Evolutionary conservation across 2,329 filamentous ascomycete genomes (phyloP), one percentile per base, ranked within the genome.

Genomic region (Monilinia vaccinii-corymbosi): DNA sequence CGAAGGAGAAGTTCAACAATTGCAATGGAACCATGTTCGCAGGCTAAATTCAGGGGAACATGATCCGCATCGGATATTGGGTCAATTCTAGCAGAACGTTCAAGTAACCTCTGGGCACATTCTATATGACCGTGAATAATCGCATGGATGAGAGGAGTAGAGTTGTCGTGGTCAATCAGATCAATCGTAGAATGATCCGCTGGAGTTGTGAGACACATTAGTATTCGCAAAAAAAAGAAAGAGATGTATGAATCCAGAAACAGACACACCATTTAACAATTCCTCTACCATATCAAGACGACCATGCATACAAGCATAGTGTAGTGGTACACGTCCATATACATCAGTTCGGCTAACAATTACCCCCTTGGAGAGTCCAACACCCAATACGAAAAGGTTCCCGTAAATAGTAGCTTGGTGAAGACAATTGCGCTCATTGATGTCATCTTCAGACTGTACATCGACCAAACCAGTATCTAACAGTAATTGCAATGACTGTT

Each of bases 321-420:
- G 94, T 40, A 99, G 76, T 31, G 94, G 92, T 62, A 96, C 89
- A 52, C 94, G 82, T 10, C 94, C 94, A 72, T 99, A 99, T 8
- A 97, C 92, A 75, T 99, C 94, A 3, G 88, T 88, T 56, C 89
- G 82, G 60, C 85, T 85, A 28, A 91, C 85, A 63, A 92, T 85
- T 38, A 97, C 91, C 5, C 83, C 84, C 49, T 82, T 84, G 1
- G 81, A 77, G n/a, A 99, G 77, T 4, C 88, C 92, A 65, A 88
- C 85, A 55, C 83, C 78, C 61, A 97, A 77, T 34, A 97, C 88
- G 66, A 89, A 86, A 11, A 82, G 76, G 69, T 92, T 92, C 23
- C 92, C 92, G 63, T 95, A 96, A 56, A 97, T 97, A 0, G 92
- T 88, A n/a, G 94, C 90, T 75, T 97, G 94, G 69, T 99, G 94